A percentile compares a stretch with the other conserved stretches of the same genome.
phyloP scores from a whole-genome alignment of 148 eudicot species.

The Selenicereus undatus region DNA sequence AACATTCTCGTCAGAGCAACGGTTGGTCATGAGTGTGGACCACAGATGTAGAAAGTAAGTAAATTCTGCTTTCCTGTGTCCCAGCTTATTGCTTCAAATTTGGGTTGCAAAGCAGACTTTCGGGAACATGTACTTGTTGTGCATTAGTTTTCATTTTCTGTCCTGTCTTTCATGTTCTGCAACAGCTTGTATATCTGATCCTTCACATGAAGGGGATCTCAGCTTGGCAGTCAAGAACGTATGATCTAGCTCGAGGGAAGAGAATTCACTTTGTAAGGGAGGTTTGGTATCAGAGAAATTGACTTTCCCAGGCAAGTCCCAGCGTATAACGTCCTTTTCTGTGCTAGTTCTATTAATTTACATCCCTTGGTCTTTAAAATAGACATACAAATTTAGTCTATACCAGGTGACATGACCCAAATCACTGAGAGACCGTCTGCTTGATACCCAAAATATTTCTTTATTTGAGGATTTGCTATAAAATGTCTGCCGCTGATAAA shows the following conservation, averaged over 20 bases:
- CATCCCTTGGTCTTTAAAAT: neutral
- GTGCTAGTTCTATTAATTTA: neutral
- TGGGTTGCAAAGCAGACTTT: neutral
- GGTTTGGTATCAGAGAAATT: neutral
- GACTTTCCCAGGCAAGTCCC: neutral
- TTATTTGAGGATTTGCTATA: neutral
- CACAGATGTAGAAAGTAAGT: neutral
- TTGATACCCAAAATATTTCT: neutral
- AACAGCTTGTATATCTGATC: neutral
- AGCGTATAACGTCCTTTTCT: neutral
- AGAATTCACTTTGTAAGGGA: neutral
- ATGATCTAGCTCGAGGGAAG: neutral
- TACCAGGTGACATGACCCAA: neutral
- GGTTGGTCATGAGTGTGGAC: slow-evolving; percentile 23
- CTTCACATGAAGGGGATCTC: neutral
- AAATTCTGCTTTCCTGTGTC: neutral
- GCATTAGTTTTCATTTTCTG: neutral
- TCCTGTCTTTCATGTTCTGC: slow-evolving; percentile 5
- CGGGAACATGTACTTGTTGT: neutral
- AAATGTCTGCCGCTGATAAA: neutral
- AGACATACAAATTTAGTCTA: neutral
- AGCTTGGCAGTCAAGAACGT: neutral
- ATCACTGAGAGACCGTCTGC: neutral
- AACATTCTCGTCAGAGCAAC: slow-evolving; percentile 80
- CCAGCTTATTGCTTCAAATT: slow-evolving; percentile 10